Evolutionary conservation across 1,284 basidiomycete genomes (phyloP).

Genomic region (Irpex lacteus): DNA sequence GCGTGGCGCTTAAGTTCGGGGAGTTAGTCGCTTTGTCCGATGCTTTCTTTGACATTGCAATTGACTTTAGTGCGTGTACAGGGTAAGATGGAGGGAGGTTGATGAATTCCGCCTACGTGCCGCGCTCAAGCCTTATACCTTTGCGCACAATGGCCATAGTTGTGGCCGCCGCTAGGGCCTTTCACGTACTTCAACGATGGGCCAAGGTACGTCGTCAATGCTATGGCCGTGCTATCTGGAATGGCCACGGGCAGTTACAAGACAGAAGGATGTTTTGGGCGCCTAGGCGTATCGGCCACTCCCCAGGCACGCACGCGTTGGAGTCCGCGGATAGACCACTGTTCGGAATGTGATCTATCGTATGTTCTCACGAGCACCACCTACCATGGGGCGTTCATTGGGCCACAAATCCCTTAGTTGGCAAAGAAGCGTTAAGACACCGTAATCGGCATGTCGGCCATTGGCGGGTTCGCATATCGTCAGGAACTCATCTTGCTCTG

Average conservation of each 20-base stretch:
- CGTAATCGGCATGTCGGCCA: conserved; percentile 13
- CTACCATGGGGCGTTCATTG: conserved; percentile 2
- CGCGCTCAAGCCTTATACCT: background rate
- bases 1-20: background rate
- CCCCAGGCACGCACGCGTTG: background rate
- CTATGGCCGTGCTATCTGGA: too few relatives aligned
- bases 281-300: conserved; percentile 1
- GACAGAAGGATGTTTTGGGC: background rate
- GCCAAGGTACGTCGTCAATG: background rate
- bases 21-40: background rate
- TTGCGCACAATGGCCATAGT: background rate
- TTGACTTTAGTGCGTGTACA: background rate
- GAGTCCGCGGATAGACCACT: background rate
- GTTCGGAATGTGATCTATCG: background rate
- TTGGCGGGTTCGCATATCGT: conserved; percentile 6
- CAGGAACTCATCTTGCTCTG: conserved; percentile 4
- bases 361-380: background rate
- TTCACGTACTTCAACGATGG: too few relatives aligned
- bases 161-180: background rate
- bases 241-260: too few relatives aligned
- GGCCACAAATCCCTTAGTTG: conserved; percentile 13
- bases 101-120: background rate
- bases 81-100: background rate
- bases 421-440: conserved; percentile 16
- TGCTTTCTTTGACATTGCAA: background rate